These are phyloP conservation scores for Infundibulicybe gibba DNA, from an alignment of 768 basidiomycete genomes.

Conservation along the genomic window DNA sequence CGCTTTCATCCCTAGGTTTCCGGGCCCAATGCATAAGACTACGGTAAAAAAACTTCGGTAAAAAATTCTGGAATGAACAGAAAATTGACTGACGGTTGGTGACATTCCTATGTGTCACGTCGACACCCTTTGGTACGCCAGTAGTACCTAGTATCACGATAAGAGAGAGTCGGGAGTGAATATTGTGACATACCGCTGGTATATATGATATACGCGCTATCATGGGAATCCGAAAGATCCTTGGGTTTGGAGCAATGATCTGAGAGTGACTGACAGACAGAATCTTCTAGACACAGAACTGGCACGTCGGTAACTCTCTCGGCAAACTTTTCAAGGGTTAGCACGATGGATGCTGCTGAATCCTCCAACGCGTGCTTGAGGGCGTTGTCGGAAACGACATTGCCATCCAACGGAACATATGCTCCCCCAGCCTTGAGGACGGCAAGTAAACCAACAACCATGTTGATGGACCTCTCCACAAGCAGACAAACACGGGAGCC, in stretches of 20 bases:
- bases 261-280: slow-evolving; percentile 19
- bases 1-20: slow-evolving; percentile 56
- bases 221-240: slow-evolving; percentile 32
- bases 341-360: slow-evolving; percentile 36
- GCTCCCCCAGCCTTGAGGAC: slow-evolving; percentile 56
- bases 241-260: slow-evolving; percentile 29
- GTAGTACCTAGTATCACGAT: slow-evolving; percentile 37
- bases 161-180: slow-evolving; percentile 2
- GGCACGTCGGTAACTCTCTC: slow-evolving; percentile 28
- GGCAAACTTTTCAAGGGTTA: slow-evolving; percentile 38
- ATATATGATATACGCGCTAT: slow-evolving; percentile 58
- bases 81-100: slow-evolving; percentile 38
- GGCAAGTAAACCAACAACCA: slow-evolving; percentile 51
- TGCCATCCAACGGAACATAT: slow-evolving; percentile 58
- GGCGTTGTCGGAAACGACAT: slow-evolving; percentile 51
- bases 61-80: slow-evolving; percentile 1
- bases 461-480: slow-evolving; percentile 47
- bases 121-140: slow-evolving; percentile 57
- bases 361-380: slow-evolving; percentile 48
- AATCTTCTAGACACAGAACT: slow-evolving; percentile 27
- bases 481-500: slow-evolving; percentile 54
- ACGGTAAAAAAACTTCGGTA: not conserved
- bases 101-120: slow-evolving; percentile 58
- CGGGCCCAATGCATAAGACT: slow-evolving; percentile 41
- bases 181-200: slow-evolving; percentile 44